phyloP scores from a whole-genome alignment of 2,329 filamentous ascomycete species.

The Talaromyces marneffei region DNA sequence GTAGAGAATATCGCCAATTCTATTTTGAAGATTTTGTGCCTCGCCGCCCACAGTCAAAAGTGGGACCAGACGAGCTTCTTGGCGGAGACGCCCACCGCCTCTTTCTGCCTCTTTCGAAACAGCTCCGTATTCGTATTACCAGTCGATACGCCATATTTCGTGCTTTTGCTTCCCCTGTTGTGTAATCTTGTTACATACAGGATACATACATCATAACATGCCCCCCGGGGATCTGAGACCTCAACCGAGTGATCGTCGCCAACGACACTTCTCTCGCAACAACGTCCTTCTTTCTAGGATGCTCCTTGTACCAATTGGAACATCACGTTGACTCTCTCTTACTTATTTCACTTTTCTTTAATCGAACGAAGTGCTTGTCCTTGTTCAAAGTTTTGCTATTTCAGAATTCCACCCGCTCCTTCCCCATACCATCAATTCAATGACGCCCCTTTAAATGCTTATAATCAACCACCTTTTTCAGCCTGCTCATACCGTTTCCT shows the following conservation, averaged over 20 bases:
- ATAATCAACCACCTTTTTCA: background rate
- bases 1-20: constrained; percentile 8
- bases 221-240: background rate
- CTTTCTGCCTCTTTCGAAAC: constrained; percentile 1
- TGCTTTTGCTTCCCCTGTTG: background rate
- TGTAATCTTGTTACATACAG: background rate
- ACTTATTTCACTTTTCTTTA: background rate
- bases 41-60: constrained; percentile 9
- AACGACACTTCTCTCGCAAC: background rate
- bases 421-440: background rate
- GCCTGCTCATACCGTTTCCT: background rate
- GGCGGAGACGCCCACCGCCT: constrained; percentile 6
- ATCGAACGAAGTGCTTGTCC: background rate
- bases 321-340: background rate
- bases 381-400: background rate
- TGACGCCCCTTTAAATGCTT: constrained; percentile 2
- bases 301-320: background rate
- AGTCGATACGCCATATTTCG: background rate
- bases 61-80: constrained; percentile 8
- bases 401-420: background rate
- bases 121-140: background rate
- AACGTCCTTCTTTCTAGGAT: background rate
- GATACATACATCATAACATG: background rate
- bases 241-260: background rate
- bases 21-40: constrained; percentile 14